Conservation (phyloP, 768 basidiomycete genomes). For the Xerocomellus intermedius region DNA sequence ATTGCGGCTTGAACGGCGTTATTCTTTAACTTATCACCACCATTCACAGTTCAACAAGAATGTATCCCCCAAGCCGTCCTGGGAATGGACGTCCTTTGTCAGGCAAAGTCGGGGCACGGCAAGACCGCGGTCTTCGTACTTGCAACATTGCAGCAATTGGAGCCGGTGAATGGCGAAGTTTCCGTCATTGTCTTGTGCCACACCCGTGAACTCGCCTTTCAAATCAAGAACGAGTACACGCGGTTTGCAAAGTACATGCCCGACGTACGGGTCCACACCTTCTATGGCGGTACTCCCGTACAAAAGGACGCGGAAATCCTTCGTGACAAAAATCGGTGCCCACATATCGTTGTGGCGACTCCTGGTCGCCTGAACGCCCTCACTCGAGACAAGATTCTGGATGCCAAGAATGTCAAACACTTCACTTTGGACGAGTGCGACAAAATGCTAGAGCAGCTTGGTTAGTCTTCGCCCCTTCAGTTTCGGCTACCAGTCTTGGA, state of each 20-base stretch:
- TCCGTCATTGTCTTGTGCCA: slow-evolving; percentile 98
- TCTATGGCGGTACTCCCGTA: slow-evolving; percentile 96
- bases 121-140: slow-evolving; percentile 99
- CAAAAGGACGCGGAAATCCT: slow-evolving; percentile 91
- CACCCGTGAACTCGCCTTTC: slow-evolving; percentile 98
- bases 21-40: neutral
- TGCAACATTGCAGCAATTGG: slow-evolving; percentile 95
- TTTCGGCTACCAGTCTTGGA: too few species aligned
- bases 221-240: slow-evolving; percentile 99
- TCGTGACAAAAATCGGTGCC: slow-evolving; percentile 95
- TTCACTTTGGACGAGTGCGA: slow-evolving; percentile 99
- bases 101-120: slow-evolving; percentile 98
- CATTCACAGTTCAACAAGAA: slow-evolving; percentile 89
- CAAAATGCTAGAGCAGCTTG: slow-evolving; percentile 99
- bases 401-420: slow-evolving; percentile 96
- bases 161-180: slow-evolving; percentile 97
- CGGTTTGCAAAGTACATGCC: slow-evolving; percentile 99
- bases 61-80: slow-evolving; percentile 99
- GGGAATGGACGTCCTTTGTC: slow-evolving; percentile 99
- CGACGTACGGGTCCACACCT: slow-evolving; percentile 94
- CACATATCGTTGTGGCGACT: slow-evolving; percentile 98
- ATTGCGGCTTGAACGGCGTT: neutral
- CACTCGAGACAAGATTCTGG: slow-evolving; percentile 90
- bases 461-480: slow-evolving; percentile 83
- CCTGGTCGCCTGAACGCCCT: slow-evolving; percentile 97